A percentile compares a stretch with the other conserved stretches of the same genome.
Evolutionary conservation across 2,329 filamentous ascomycete species (phyloP).

Genomic region (Ceratocystis colombiana): DNA sequence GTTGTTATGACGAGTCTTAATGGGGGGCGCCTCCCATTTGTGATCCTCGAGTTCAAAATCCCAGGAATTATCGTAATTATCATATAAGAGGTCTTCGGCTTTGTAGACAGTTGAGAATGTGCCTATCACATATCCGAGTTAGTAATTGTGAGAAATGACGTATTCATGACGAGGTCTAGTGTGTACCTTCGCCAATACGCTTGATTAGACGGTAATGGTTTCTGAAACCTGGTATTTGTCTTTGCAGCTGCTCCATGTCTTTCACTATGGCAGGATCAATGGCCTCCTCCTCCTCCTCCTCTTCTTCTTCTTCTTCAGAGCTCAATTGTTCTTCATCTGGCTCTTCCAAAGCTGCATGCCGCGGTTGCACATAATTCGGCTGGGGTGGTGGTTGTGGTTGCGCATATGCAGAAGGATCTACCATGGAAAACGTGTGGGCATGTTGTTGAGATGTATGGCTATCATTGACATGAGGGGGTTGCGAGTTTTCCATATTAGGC

Average conservation of each 20-base stretch:
- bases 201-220: constrained; percentile 84
- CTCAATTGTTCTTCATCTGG: constrained; percentile 33
- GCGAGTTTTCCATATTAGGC: constrained; percentile 16
- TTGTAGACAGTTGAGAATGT: constrained; percentile 99
- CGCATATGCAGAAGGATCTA: constrained; percentile 20
- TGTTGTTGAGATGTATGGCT: constrained; percentile 15
- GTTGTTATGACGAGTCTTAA: constrained; percentile 36
- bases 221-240: constrained; percentile 72
- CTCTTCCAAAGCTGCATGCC: constrained; percentile 37
- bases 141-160: constrained; percentile 24
- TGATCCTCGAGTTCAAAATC: constrained; percentile 59
- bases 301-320: constrained; percentile 41
- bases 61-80: constrained; percentile 77
- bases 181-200: constrained; percentile 83
- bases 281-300: constrained; percentile 44
- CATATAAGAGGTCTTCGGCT: constrained; percentile 82
- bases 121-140: constrained; percentile 44
- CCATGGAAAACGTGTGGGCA: constrained; percentile 23
- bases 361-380: constrained; percentile 33
- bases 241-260: constrained; percentile 78
- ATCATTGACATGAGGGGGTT: constrained; percentile 2
- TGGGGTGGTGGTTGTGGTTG: constrained; percentile 17
- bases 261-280: constrained; percentile 62
- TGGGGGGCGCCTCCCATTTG: constrained; percentile 56
- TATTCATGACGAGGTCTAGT: background rate